Conservation (phyloP, 495 filamentous ascomycete species). For the Penicillium egyptiacum region DNA sequence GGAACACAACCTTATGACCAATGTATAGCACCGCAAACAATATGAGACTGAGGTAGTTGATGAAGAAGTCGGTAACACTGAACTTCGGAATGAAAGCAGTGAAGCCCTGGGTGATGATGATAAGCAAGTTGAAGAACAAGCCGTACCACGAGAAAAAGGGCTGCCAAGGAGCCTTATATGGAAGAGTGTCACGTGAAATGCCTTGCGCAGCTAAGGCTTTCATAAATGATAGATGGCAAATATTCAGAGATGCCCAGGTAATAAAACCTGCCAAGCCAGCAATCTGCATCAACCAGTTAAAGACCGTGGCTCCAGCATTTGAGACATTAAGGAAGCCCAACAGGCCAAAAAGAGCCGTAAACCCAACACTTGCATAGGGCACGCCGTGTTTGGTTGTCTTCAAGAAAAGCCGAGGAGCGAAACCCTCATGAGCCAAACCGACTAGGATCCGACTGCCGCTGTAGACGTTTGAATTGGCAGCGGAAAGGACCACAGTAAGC, state of each 20-base stretch:
- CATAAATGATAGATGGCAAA: slow-evolving; percentile 58
- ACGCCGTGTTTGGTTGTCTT: slow-evolving; percentile 44
- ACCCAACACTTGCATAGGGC: slow-evolving; percentile 42
- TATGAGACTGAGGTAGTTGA: slow-evolving; percentile 54
- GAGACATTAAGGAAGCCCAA: slow-evolving; percentile 45
- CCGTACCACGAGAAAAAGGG: slow-evolving; percentile 55
- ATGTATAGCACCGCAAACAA: slow-evolving; percentile 52
- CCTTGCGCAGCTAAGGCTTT: slow-evolving; percentile 50
- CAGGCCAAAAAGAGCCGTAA: slow-evolving; percentile 47
- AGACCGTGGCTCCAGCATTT: slow-evolving; percentile 44
- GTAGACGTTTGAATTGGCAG: slow-evolving; percentile 76
- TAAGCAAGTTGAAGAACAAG: slow-evolving; percentile 59
- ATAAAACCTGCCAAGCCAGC: slow-evolving; percentile 59
- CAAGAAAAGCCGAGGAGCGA: slow-evolving; percentile 54
- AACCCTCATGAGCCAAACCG: slow-evolving; percentile 55
- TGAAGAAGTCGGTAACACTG: slow-evolving; percentile 52
- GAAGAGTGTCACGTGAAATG: slow-evolving; percentile 48
- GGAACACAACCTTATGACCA: slow-evolving; percentile 49
- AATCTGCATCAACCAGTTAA: slow-evolving; percentile 57
- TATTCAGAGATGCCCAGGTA: slow-evolving; percentile 55
- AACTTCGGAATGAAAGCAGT: slow-evolving; percentile 61
- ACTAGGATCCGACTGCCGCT: slow-evolving; percentile 63
- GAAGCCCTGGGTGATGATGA: slow-evolving; percentile 64
- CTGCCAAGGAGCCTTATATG: slow-evolving; percentile 53
- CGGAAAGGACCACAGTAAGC: slow-evolving; percentile 62